phyloP scores from a whole-genome alignment of 192 early-diverging fungal genomes.

The Backusella liffmaniae region DNA sequence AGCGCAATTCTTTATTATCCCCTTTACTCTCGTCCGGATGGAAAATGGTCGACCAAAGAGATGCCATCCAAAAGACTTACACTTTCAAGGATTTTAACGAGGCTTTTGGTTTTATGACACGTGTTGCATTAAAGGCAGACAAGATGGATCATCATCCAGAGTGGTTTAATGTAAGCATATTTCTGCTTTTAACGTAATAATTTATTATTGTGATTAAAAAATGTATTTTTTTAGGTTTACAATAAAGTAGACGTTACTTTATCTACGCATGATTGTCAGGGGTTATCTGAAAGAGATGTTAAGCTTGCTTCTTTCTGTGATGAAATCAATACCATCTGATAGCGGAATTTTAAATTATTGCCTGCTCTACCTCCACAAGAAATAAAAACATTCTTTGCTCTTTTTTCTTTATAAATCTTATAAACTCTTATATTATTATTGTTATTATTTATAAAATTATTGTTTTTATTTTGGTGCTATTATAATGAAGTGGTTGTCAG shows the following conservation, averaged over 20 bases:
- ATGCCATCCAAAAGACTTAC: constrained; percentile 77
- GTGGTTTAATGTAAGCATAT: constrained; percentile 75
- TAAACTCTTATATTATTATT: neutral
- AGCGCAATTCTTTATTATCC: constrained; percentile 36
- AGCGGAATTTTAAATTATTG: neutral
- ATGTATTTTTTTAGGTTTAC: constrained; percentile 70
- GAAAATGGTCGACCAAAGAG: constrained; percentile 60
- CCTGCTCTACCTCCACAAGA: neutral
- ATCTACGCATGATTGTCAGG: constrained; percentile 89
- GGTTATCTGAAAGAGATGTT: constrained; percentile 75
- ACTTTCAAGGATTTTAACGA: constrained; percentile 79
- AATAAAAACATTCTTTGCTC: neutral
- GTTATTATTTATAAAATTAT: neutral
- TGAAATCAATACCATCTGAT: constrained; percentile 18
- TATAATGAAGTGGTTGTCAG: constrained; percentile 15
- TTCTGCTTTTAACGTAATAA: neutral
- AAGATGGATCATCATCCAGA: constrained; percentile 96
- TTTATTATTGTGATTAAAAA: neutral
- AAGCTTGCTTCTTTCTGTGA: constrained; percentile 74
- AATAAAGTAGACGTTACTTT: constrained; percentile 87
- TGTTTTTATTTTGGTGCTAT: neutral
- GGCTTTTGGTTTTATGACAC: constrained; percentile 95
- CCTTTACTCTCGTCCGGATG: constrained; percentile 51
- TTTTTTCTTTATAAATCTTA: neutral
- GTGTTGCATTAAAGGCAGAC: constrained; percentile 86